Conservation (phyloP, 768 basidiomycete genomes). For the Tephrocybe rancida region DNA sequence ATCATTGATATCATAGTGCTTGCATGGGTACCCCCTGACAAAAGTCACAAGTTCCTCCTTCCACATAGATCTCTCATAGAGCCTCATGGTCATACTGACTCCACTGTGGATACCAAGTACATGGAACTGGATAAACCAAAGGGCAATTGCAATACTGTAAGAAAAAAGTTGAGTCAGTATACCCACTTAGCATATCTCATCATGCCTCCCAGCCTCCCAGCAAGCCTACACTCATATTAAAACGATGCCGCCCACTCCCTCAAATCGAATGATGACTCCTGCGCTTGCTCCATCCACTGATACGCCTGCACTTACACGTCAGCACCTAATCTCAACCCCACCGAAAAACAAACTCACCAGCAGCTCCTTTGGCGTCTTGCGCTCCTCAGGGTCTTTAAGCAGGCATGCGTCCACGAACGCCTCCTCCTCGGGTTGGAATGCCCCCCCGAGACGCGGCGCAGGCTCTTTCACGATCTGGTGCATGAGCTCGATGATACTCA, state of each 20-base stretch:
- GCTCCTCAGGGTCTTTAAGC: conserved; percentile 80
- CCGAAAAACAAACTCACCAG: conserved; percentile 49
- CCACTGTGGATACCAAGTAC: too few species aligned
- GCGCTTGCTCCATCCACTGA: conserved; percentile 68
- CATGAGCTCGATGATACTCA: conserved; percentile 95
- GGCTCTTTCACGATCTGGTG: conserved; percentile 99
- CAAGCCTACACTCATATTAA: too few species aligned
- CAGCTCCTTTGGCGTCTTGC: conserved; percentile 85
- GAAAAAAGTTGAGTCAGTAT: too few species aligned
- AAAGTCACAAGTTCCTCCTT: too few species aligned
- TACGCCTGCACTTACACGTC: conserved; percentile 49
- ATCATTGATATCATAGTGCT: too few species aligned
- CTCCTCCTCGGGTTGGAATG: conserved; percentile 70
- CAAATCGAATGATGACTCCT: conserved; percentile 62
- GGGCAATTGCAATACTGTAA: too few species aligned
- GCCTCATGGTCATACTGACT: too few species aligned
- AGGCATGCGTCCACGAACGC: conserved; percentile 89
- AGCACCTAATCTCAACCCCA: conserved; percentile 1
- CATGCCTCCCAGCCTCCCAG: too few species aligned
- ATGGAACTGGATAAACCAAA: too few species aligned
- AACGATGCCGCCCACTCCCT: conserved; percentile 80
- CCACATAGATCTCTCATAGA: too few species aligned
- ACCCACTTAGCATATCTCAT: too few species aligned
- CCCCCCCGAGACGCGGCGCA: conserved; percentile 80
- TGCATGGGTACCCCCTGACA: too few species aligned